Evolutionary conservation across 2,329 filamentous ascomycete species (phyloP).

Genomic region (Stagonosporopsis cucurbitacearum): DNA sequence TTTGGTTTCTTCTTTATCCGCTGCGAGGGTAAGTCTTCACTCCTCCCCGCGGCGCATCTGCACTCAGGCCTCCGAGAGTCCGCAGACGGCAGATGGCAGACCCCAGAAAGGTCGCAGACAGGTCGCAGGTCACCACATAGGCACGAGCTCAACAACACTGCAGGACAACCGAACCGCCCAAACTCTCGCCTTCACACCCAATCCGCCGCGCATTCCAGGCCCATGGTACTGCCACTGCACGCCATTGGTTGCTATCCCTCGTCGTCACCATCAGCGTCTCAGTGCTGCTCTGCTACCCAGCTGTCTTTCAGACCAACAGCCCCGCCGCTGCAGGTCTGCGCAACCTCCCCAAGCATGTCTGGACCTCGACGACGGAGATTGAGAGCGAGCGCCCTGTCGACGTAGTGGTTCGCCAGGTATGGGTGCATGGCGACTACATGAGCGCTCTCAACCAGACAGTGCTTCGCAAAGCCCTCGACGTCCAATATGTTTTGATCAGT

Average conservation of each 20-base stretch:
- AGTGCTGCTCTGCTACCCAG: conserved; percentile 73
- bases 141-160: conserved; percentile 15
- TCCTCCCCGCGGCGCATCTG: conserved; percentile 8
- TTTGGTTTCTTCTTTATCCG: conserved; percentile 80
- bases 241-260: conserved; percentile 76
- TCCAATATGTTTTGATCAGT: conserved; percentile 74
- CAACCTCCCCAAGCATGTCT: conserved; percentile 78
- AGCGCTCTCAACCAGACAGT: conserved; percentile 71
- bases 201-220: conserved; percentile 69
- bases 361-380: conserved; percentile 75
- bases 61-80: conserved; percentile 4
- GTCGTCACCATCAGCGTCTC: conserved; percentile 75
- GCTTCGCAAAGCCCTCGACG: conserved; percentile 68
- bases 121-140: not conserved
- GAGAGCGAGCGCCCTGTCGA: conserved; percentile 63
- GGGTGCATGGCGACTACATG: conserved; percentile 84
- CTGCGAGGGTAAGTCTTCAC: conserved; percentile 71
- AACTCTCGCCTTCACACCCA: conserved; percentile 68
- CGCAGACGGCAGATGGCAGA: not conserved
- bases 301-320: conserved; percentile 76
- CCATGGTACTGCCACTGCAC: conserved; percentile 73
- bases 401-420: conserved; percentile 81
- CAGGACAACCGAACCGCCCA: conserved; percentile 77
- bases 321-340: conserved; percentile 74
- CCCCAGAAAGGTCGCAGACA: too few relatives aligned